phyloP scores from a whole-genome alignment of 805 yeast genomes.

The Ogataea philodendri region DNA sequence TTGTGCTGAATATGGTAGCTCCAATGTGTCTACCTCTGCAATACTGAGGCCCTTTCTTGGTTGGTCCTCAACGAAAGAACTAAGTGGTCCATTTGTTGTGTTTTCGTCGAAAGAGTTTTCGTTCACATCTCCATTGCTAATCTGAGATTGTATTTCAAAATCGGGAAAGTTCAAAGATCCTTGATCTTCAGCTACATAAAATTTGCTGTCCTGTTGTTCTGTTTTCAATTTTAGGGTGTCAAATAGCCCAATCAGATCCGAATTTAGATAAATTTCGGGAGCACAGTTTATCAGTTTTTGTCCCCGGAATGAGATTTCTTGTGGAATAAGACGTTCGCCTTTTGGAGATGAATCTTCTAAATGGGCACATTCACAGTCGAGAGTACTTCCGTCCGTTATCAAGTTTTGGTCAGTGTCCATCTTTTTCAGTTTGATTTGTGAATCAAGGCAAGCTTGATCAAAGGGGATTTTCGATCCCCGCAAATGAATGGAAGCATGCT shows the following conservation, averaged over 20 bases:
- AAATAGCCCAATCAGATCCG: constrained; percentile 20
- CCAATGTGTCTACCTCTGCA: constrained; percentile 1
- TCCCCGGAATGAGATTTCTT: neutral
- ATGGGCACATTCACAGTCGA: too few relatives aligned
- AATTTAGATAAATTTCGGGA: constrained; percentile 22
- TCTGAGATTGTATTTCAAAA: constrained; percentile 16
- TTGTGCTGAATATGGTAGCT: constrained; percentile 1
- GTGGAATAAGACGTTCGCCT: too few relatives aligned
- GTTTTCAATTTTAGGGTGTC: constrained; percentile 10
- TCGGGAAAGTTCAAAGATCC: constrained; percentile 18
- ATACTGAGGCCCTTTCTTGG: constrained; percentile 5
- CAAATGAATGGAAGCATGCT: too few relatives aligned
- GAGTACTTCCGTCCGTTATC: too few relatives aligned
- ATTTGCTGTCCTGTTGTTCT: constrained; percentile 16
- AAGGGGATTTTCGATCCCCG: too few relatives aligned
- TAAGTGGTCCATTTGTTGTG: constrained; percentile 13
- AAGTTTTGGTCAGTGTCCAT: too few relatives aligned
- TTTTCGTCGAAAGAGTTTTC: constrained; percentile 2
- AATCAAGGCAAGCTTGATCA: too few relatives aligned
- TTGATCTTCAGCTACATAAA: constrained; percentile 14
- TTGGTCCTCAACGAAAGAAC: constrained; percentile 21
- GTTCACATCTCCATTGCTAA: constrained; percentile 6
- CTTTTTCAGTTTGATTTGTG: too few relatives aligned
- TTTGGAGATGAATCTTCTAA: too few relatives aligned
- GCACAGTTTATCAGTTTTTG: constrained; percentile 11